These are phyloP conservation scores for Hypomontagnella monticulosa DNA, from an alignment of 495 filamentous ascomycete species.

Conservation along the genomic window DNA sequence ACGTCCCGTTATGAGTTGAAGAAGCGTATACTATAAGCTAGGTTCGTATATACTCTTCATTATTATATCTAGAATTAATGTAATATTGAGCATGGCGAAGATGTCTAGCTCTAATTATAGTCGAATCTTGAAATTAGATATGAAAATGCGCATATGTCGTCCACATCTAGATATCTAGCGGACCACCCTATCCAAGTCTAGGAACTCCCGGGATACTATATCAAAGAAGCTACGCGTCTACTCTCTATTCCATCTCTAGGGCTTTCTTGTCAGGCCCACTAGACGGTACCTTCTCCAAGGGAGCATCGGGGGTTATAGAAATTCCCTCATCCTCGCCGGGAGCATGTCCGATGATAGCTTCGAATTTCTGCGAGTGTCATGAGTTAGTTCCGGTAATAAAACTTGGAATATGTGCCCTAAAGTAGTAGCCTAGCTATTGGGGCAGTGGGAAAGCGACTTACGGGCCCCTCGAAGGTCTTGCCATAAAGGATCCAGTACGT, in stretches of 20 bases:
- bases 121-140: too few relatives aligned
- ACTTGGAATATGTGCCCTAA: background rate
- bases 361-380: slow-evolving; percentile 25
- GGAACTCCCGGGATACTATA: slow-evolving; percentile 1
- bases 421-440: background rate
- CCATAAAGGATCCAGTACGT: slow-evolving; percentile 44
- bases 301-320: background rate
- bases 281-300: slow-evolving; percentile 7
- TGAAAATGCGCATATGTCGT: too few relatives aligned
- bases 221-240: background rate
- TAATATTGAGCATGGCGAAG: background rate
- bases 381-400: too few relatives aligned
- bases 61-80: background rate
- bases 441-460: slow-evolving; percentile 27
- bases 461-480: slow-evolving; percentile 45
- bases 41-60: background rate
- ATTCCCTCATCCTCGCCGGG: slow-evolving; percentile 24
- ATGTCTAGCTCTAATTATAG: too few relatives aligned
- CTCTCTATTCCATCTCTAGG: too few relatives aligned
- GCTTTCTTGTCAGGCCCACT: slow-evolving; percentile 6
- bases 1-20: too few relatives aligned
- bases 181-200: background rate
- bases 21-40: too few relatives aligned
- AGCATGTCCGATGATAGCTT: slow-evolving; percentile 33
- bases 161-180: too few relatives aligned